Evolutionary conservation across 164 flowering plant genomes (phyloP), one percentile per base, ranked within the genome.

Genomic region (Santalum album): DNA sequence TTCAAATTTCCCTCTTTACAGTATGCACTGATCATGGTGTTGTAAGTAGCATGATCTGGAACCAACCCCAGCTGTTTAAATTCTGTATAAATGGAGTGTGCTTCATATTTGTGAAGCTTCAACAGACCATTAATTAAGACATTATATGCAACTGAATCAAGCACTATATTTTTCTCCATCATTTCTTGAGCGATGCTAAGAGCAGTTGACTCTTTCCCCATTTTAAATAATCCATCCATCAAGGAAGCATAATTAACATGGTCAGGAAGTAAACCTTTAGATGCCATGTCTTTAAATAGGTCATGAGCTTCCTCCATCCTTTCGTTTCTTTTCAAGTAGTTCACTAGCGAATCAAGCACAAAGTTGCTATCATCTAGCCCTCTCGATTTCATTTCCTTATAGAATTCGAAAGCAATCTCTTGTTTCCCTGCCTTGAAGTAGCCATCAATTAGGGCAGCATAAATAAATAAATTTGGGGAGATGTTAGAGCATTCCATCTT

Each of bases 151-250:
- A 85, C 76, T 65, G 74, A 72, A 69, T 92, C 96, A 69, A 81
- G 72, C 22, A 60, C 73, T 21, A 78, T 38, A 45, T 73, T 65
- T 54, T 68, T 84, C 53, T 79, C 70, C 18, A 62, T 60, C 85
- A 89, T 79, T 61, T 84, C 88, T 59, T 81, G 71, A 21, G 79
- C 91, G 39, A 75, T 26, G 53, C 64, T 64, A 35, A 83, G 66
- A 63, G 91, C 99, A 68, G 61, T 69, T 12, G 89, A 71, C 56
- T 72, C 80, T 42, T 80, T 75, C 35, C 96, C 85, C 19, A 46
- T 71, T 75, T 82, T 89, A 52, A 92, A 82, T 56, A 75, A 71
- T 14, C 89, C 91, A 71, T 92, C 96, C 81, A 92, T 82, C 39
- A 86, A 58, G 46, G 89, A 78, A 45, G 99, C 86, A 69, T 81